phyloP scores from a whole-genome alignment of 805 yeast species.

The Saturnispora saitoi region DNA sequence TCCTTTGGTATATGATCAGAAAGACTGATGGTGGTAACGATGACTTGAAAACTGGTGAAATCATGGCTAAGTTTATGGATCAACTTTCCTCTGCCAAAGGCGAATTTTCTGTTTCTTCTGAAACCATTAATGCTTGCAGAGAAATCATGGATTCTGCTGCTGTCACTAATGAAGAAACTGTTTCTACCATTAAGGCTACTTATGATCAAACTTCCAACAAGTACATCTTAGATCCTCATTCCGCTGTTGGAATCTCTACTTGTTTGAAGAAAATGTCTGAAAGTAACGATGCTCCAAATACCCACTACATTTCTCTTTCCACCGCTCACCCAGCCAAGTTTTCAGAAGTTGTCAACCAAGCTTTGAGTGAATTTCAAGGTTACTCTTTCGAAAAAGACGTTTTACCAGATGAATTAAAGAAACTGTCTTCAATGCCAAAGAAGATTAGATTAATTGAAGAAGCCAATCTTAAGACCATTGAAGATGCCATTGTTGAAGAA shows the following conservation, averaged over 20 bases:
- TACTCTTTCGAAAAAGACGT: slow-evolving; percentile 86
- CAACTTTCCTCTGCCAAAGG: slow-evolving; percentile 63
- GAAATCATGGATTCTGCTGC: slow-evolving; percentile 68
- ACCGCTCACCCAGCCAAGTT: slow-evolving; percentile 99
- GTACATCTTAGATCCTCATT: slow-evolving; percentile 92
- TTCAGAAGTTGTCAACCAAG: slow-evolving; percentile 86
- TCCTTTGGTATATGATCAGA: slow-evolving; percentile 87
- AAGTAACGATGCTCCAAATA: slow-evolving; percentile 25
- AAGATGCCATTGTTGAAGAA: slow-evolving; percentile 66
- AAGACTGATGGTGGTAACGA: slow-evolving; percentile 53
- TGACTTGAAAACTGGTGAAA: slow-evolving; percentile 62
- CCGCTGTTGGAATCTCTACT: slow-evolving; percentile 89
- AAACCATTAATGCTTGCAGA: slow-evolving; percentile 58
- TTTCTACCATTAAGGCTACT: slow-evolving; percentile 63
- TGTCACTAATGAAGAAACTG: slow-evolving; percentile 71
- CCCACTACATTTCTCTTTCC: slow-evolving; percentile 65
- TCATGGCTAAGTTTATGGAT: slow-evolving; percentile 67
- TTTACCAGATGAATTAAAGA: slow-evolving; percentile 78
- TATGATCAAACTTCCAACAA: slow-evolving; percentile 51
- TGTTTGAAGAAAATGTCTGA: slow-evolving; percentile 51
- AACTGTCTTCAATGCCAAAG: slow-evolving; percentile 61
- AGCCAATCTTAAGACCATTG: slow-evolving; percentile 67
- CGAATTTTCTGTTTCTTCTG: slow-evolving; percentile 58
- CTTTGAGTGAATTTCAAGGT: slow-evolving; percentile 54
- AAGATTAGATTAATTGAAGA: slow-evolving; percentile 63